These are phyloP conservation scores for Phaffia australis DNA, from an alignment of 768 basidiomycete genomes.

Conservation along the genomic window DNA sequence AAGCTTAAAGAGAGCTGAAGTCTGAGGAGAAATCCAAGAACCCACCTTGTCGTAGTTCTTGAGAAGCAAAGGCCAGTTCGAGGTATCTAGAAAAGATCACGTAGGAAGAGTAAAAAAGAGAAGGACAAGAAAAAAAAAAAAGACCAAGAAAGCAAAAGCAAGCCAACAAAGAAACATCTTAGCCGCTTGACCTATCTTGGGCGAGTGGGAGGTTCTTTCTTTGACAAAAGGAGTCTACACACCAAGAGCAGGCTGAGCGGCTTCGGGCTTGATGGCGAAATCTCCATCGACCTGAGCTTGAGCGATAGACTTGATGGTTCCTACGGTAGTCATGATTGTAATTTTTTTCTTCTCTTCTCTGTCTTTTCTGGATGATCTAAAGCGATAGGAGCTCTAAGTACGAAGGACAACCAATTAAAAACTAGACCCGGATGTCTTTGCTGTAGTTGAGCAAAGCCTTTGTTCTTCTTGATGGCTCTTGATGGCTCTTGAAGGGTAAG, in stretches of 20 bases:
- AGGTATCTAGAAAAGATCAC: conserved; percentile 52
- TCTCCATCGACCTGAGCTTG: conserved; percentile 28
- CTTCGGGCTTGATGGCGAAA: conserved; percentile 38
- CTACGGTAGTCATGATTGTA: conserved; percentile 5
- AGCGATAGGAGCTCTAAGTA: too few species aligned
- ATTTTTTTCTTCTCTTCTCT: too few species aligned
- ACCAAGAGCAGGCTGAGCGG: conserved; percentile 38
- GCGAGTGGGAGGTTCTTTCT: not conserved
- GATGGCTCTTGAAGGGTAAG: conserved; percentile 1
- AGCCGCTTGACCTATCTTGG: not conserved
- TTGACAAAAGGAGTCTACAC: conserved; percentile 23
- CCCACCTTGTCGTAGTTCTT: conserved; percentile 88
- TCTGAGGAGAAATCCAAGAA: conserved; percentile 29
- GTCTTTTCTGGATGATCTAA: too few species aligned
- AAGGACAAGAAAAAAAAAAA: not conserved
- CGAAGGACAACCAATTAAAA: too few species aligned
- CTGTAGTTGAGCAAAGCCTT: too few species aligned
- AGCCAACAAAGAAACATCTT: not conserved
- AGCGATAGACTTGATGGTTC: conserved; percentile 19
- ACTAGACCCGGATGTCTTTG: too few species aligned
- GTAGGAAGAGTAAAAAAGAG: not conserved
- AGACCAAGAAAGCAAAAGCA: not conserved
- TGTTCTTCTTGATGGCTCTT: too few species aligned
- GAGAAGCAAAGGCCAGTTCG: conserved; percentile 90
- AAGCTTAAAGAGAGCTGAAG: not conserved